A percentile compares a stretch with the other conserved stretches of the same genome.
phyloP scores from a whole-genome alignment of 2,329 filamentous ascomycete species.

The Fusarium pilosicola region DNA sequence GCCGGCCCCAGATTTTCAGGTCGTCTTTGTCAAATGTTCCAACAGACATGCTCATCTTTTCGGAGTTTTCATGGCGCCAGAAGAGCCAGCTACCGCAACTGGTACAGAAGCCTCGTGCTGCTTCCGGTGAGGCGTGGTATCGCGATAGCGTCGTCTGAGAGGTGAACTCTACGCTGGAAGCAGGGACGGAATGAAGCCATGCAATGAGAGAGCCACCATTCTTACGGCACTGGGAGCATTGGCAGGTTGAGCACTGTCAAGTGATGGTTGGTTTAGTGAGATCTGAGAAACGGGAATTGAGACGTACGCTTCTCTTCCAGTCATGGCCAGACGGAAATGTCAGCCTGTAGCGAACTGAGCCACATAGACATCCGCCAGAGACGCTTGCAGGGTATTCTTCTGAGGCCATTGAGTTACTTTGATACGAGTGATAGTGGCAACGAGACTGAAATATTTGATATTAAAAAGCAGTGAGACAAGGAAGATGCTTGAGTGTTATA shows the following conservation, averaged over 20 bases:
- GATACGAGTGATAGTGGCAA: neutral
- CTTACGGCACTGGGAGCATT: conserved; percentile 66
- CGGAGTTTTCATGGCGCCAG: conserved; percentile 51
- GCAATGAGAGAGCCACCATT: conserved; percentile 60
- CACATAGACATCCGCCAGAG: conserved; percentile 64
- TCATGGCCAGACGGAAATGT: conserved; percentile 58
- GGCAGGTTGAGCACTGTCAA: conserved; percentile 57
- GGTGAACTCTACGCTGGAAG: conserved; percentile 50
- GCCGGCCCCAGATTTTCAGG: conserved; percentile 52
- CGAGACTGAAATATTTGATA: neutral
- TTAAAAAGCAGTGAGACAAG: neutral
- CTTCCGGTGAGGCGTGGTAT: conserved; percentile 53
- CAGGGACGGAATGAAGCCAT: conserved; percentile 52
- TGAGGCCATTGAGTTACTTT: conserved; percentile 28
- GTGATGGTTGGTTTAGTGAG: neutral
- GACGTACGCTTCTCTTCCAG: conserved; percentile 50
- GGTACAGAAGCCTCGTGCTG: conserved; percentile 59
- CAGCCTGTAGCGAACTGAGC: conserved; percentile 59
- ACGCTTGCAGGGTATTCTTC: conserved; percentile 50
- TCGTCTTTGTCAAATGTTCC: conserved; percentile 58
- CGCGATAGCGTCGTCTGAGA: conserved; percentile 48
- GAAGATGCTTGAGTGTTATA: neutral
- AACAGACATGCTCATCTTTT: conserved; percentile 51
- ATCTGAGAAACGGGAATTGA: neutral
- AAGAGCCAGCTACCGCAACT: conserved; percentile 61